phyloP scores from a whole-genome alignment of 73 alveolate genomes.

The Paramecium caudatum region DNA sequence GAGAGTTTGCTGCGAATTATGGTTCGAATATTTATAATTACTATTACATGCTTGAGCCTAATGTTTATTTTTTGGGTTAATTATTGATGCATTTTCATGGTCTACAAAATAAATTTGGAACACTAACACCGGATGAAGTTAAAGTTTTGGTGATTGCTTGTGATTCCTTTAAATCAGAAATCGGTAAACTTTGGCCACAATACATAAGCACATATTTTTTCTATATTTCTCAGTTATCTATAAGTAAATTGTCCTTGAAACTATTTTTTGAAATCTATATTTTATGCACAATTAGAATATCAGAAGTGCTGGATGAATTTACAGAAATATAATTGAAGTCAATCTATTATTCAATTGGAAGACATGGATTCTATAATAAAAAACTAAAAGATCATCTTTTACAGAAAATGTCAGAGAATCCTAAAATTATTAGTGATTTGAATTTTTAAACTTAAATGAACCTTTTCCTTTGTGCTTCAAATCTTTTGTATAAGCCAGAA shows the following conservation, averaged over 20 bases:
- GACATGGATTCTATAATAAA: conserved; percentile 5
- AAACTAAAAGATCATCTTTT: not conserved
- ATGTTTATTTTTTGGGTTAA: not conserved
- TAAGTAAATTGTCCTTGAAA: not conserved
- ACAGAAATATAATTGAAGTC: conserved; percentile 10
- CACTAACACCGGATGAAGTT: not conserved
- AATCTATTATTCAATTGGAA: not conserved
- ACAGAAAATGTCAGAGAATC: not conserved
- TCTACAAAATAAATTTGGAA: not conserved
- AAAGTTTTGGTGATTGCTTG: not conserved
- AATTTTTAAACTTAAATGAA: not conserved
- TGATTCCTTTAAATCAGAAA: not conserved
- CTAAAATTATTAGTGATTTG: not conserved
- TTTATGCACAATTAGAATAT: not conserved
- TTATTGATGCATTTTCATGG: not conserved
- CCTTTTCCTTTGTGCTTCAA: conserved; percentile 15
- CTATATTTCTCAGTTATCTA: not conserved
- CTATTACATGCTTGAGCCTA: not conserved
- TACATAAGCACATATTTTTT: not conserved
- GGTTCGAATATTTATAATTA: not conserved
- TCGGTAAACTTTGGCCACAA: not conserved
- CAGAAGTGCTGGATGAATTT: not conserved
- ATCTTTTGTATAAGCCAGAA: not conserved
- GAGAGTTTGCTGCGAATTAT: not conserved
- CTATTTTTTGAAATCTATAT: not conserved